Conservation (phyloP, 345 rosid species). For the Salix koriyanagi region DNA sequence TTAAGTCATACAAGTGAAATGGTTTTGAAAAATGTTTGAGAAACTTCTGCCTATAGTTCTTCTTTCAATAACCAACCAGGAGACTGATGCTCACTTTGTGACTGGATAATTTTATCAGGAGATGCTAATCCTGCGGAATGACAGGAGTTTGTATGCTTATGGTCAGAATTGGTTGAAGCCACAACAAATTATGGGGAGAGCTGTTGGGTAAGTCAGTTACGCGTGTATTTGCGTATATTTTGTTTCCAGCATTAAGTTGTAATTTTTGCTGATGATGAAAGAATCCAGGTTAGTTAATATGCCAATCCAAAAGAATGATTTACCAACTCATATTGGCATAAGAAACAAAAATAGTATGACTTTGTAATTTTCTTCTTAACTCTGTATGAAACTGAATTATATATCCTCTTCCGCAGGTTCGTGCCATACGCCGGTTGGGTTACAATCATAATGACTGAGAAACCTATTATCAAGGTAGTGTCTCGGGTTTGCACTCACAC, state of each 20-base stretch:
- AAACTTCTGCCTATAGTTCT: neutral
- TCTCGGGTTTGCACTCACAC: neutral
- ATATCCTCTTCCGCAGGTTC: conserved; percentile 39
- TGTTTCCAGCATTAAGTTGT: neutral
- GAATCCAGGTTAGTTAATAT: neutral
- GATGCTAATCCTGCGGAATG: conserved; percentile 85
- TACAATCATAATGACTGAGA: conserved; percentile 94
- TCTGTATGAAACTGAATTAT: neutral
- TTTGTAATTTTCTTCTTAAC: neutral
- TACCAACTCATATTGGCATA: neutral
- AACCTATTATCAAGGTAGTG: conserved; percentile 73
- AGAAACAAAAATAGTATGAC: neutral
- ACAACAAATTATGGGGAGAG: conserved; percentile 87
- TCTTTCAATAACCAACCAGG: neutral
- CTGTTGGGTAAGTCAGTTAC: conserved; percentile 59
- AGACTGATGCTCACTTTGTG: neutral
- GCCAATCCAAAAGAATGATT: neutral
- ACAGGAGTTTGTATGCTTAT: conserved; percentile 76
- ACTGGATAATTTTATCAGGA: conserved; percentile 17
- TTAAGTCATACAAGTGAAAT: neutral
- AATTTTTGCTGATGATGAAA: neutral
- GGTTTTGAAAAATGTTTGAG: neutral
- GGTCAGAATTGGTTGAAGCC: conserved; percentile 86
- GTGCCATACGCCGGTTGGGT: conserved; percentile 93
- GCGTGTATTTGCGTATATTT: neutral